Percentiles rank a stretch among this genome's conserved stretches.
Conservation (phyloP, 768 basidiomycete species). For the Podaxis sp. region DNA sequence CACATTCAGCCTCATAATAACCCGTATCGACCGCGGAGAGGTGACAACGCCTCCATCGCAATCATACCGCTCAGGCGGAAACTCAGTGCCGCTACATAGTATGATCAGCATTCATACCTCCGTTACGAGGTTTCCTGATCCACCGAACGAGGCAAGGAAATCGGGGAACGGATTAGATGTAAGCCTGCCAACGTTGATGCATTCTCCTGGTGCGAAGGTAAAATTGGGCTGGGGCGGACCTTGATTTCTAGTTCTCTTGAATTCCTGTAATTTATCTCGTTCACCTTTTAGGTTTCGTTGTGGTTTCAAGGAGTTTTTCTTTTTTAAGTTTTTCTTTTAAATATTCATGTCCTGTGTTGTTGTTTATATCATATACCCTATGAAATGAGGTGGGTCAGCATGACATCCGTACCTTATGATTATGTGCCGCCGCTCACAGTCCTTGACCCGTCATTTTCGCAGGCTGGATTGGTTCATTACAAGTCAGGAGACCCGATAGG, state of each 20-base stretch:
- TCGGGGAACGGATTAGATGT: not conserved
- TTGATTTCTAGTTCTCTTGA: not conserved
- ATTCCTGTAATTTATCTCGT: too few relatives aligned
- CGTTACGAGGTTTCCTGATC: conserved; percentile 24
- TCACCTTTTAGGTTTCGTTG: too few relatives aligned
- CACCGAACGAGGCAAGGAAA: not conserved
- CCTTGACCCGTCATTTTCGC: too few relatives aligned
- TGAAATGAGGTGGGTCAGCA: too few relatives aligned
- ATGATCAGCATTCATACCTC: conserved; percentile 31
- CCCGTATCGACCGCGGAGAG: conserved; percentile 23
- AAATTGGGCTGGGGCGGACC: not conserved
- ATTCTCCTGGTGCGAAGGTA: not conserved
- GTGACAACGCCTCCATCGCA: conserved; percentile 15
- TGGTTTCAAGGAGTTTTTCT: too few relatives aligned
- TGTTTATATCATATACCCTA: too few relatives aligned
- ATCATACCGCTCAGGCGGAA: not conserved
- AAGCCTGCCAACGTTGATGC: not conserved
- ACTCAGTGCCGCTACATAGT: conserved; percentile 23
- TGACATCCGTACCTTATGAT: too few relatives aligned
- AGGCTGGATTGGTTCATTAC: too few relatives aligned
- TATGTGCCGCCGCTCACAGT: too few relatives aligned
- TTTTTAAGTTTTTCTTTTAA: too few relatives aligned
- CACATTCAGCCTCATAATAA: conserved; percentile 32
- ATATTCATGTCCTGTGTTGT: too few relatives aligned
- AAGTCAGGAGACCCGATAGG: too few relatives aligned